Evolutionary conservation across 106 monocot genomes (phyloP).

Genomic region (Triglochin maritima): DNA sequence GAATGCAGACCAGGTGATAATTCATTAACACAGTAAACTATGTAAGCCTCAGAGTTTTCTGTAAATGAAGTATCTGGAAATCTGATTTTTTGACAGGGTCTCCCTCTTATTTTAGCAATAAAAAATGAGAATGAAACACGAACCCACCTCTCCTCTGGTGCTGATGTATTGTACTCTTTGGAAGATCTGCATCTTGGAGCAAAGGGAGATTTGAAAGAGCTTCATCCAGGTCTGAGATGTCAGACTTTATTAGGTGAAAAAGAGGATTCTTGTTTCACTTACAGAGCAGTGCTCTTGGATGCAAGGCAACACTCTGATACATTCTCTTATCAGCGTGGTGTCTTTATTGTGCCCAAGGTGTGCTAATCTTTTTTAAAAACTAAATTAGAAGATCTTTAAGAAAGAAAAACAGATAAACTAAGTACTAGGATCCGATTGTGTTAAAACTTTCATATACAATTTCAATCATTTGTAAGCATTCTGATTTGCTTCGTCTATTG

Average conservation of each 20-base stretch:
- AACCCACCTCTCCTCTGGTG: slow-evolving; percentile 24
- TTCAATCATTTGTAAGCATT: too few relatives aligned
- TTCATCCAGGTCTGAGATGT: slow-evolving; percentile 54
- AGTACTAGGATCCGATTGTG: too few relatives aligned
- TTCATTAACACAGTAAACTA: neutral
- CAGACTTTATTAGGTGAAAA: slow-evolving; percentile 63
- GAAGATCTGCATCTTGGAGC: slow-evolving; percentile 66
- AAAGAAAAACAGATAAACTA: too few relatives aligned
- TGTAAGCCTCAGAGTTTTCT: neutral
- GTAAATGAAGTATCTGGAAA: neutral
- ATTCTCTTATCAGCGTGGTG: slow-evolving; percentile 63
- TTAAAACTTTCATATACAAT: too few relatives aligned
- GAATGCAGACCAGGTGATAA: slow-evolving; percentile 50
- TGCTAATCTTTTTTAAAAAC: neutral
- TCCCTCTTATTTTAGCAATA: slow-evolving; percentile 36
- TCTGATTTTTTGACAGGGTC: slow-evolving; percentile 29
- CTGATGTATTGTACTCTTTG: slow-evolving; percentile 46
- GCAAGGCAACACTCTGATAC: slow-evolving; percentile 31
- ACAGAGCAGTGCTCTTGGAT: slow-evolving; percentile 72
- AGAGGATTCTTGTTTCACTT: slow-evolving; percentile 49
- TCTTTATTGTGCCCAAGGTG: slow-evolving; percentile 94
- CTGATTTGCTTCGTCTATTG: neutral
- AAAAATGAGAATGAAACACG: slow-evolving; percentile 75
- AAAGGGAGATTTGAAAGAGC: slow-evolving; percentile 48
- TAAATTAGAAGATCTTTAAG: neutral